Conservation (phyloP, 176 grass and related monocot genomes). For the Carex kokanica region DNA sequence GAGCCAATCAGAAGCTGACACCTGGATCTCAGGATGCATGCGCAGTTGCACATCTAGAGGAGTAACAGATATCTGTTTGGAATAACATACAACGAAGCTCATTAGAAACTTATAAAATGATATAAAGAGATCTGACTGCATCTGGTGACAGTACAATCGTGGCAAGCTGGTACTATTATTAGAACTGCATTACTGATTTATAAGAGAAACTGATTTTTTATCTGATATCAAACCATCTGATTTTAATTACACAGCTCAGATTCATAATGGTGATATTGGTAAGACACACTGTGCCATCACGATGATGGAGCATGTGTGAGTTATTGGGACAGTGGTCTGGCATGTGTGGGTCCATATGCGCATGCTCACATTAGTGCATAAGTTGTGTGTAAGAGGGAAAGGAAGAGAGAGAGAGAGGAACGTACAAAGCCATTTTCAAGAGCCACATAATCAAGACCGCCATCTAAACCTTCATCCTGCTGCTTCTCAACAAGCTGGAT, state of each 20-base stretch:
- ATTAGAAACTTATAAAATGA: constrained; percentile 19
- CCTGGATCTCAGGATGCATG: constrained; percentile 35
- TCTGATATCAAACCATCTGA: not conserved
- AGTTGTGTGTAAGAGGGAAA: not conserved
- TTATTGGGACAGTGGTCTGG: not conserved
- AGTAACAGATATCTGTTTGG: constrained; percentile 49
- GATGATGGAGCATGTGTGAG: not conserved
- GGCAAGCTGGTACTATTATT: not conserved
- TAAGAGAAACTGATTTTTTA: not conserved
- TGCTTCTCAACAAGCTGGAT: constrained; percentile 40
- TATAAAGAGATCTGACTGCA: not conserved
- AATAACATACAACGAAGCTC: constrained; percentile 2
- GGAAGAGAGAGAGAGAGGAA: not conserved
- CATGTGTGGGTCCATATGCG: not conserved
- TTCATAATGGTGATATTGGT: no score
- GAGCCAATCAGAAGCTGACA: constrained; percentile 45
- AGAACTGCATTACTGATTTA: not conserved
- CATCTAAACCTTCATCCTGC: constrained; percentile 32
- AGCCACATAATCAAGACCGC: constrained; percentile 43
- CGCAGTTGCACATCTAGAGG: constrained; percentile 29
- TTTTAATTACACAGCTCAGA: constrained; percentile 1
- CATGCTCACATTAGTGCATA: not conserved
- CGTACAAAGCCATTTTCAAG: constrained; percentile 39
- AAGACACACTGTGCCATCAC: no score
- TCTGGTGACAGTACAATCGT: not conserved